Evolutionary conservation across 2,329 filamentous ascomycete species (phyloP).

Genomic region (Penicillium paneum): DNA sequence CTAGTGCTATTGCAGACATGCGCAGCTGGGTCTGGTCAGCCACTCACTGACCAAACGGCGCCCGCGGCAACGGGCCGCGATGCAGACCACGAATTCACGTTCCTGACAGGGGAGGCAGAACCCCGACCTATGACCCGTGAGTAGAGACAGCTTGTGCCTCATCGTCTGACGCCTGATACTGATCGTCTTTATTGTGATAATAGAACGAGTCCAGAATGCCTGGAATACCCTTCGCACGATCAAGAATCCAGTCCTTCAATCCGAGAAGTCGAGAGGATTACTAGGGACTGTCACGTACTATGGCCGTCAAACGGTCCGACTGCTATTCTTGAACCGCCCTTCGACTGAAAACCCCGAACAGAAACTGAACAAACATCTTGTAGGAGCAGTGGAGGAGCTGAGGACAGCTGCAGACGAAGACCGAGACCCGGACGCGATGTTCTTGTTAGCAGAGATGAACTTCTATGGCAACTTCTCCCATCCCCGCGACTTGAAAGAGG

Average conservation of each 20-base stretch:
- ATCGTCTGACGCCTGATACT: constrained; percentile 5
- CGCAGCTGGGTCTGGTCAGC: constrained; percentile 27
- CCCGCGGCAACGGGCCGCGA: constrained; percentile 19
- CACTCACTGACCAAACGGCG: constrained; percentile 17
- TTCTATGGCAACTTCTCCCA: constrained; percentile 94
- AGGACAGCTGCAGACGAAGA: constrained; percentile 56
- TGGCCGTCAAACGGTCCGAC: constrained; percentile 58
- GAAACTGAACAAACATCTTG: constrained; percentile 44
- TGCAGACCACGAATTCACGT: constrained; percentile 22
- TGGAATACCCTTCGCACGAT: constrained; percentile 30
- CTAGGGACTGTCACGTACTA: constrained; percentile 59
- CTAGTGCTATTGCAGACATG: constrained; percentile 34
- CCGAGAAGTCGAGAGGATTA: constrained; percentile 55
- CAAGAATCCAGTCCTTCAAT: constrained; percentile 23
- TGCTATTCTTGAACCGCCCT: constrained; percentile 64
- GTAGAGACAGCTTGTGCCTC: constrained; percentile 4
- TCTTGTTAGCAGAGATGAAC: constrained; percentile 87
- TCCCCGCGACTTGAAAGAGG: constrained; percentile 73
- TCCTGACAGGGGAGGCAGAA: constrained; percentile 17
- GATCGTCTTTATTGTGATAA: neutral
- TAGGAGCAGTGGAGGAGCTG: constrained; percentile 57
- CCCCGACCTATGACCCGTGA: constrained; percentile 31
- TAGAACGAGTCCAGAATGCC: constrained; percentile 35
- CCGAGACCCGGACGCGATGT: constrained; percentile 73
- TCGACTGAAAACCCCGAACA: constrained; percentile 43